Conservation (phyloP, 495 filamentous ascomycete species). For the Acidiella bohemica region DNA sequence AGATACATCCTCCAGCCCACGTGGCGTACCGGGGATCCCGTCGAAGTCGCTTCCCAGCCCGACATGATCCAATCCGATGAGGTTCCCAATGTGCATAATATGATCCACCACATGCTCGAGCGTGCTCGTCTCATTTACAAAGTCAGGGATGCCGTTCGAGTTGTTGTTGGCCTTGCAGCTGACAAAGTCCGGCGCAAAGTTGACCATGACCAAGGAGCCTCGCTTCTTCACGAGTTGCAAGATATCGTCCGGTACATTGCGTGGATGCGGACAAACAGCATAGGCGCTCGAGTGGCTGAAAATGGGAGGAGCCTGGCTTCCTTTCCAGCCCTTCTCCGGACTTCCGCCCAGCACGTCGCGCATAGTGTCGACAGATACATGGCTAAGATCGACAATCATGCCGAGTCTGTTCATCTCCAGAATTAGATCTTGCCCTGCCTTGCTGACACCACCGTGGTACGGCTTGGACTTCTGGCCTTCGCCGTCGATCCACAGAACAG, state of each 20-base stretch:
- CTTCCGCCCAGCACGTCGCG: constrained; percentile 43
- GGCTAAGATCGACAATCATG: constrained; percentile 64
- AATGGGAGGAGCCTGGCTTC: constrained; percentile 50
- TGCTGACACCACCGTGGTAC: constrained; percentile 42
- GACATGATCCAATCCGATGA: constrained; percentile 62
- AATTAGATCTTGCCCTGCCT: constrained; percentile 51
- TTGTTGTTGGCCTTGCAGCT: constrained; percentile 45
- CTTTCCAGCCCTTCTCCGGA: constrained; percentile 37
- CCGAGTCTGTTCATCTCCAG: constrained; percentile 70
- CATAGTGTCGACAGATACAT: constrained; percentile 58
- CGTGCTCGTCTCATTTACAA: constrained; percentile 51
- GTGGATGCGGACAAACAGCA: constrained; percentile 51
- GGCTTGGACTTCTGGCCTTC: constrained; percentile 26
- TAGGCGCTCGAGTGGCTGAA: constrained; percentile 60
- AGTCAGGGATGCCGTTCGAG: constrained; percentile 24
- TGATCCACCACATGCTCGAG: constrained; percentile 65
- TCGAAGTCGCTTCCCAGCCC: constrained; percentile 67
- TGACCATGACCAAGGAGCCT: constrained; percentile 59
- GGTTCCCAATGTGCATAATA: constrained; percentile 52
- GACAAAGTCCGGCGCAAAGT: constrained; percentile 69
- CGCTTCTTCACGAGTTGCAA: constrained; percentile 47
- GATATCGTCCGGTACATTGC: constrained; percentile 62
- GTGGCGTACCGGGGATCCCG: constrained; percentile 41
- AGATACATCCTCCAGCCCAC: constrained; percentile 63
- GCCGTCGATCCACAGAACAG: constrained; percentile 36